These are phyloP conservation scores for Alternaria sp. DNA, from an alignment of 2,329 filamentous ascomycete species.

Conservation along the genomic window DNA sequence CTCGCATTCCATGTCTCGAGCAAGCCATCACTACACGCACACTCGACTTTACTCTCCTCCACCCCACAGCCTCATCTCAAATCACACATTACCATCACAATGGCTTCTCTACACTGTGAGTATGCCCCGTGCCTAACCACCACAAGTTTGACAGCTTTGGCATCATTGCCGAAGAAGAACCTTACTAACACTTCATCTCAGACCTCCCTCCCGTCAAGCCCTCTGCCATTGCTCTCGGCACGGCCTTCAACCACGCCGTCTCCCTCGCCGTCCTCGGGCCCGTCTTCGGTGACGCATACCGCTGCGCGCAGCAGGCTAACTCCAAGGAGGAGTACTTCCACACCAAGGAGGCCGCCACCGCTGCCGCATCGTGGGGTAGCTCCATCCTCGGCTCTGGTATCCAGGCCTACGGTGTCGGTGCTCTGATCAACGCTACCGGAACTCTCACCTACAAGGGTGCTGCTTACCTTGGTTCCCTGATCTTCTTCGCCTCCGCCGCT, in stretches of 20 bases:
- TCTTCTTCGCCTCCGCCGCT: conserved; percentile 91
- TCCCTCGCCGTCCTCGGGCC: conserved; percentile 87
- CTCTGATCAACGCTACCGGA: conserved; percentile 87
- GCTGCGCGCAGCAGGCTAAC: conserved; percentile 88
- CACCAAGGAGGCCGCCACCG: conserved; percentile 89
- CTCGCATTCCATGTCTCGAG: conserved; percentile 37
- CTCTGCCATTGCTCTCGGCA: conserved; percentile 95
- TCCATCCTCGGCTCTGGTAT: conserved; percentile 87
- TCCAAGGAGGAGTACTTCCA: conserved; percentile 95
- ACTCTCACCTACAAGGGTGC: conserved; percentile 97
- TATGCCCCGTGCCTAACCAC: conserved; percentile 19
- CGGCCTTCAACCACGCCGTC: conserved; percentile 91
- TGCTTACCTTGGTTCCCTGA: conserved; percentile 86
- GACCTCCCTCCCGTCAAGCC: conserved; percentile 90
- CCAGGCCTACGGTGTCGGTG: conserved; percentile 88
- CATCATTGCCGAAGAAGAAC: conserved; percentile 10
- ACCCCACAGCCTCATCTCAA: conserved; percentile 26
- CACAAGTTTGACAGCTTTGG: conserved; percentile 13
- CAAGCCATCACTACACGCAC: conserved; percentile 26
- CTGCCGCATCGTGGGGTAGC: conserved; percentile 88
- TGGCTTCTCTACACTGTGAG: conserved; percentile 69
- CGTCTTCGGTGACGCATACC: conserved; percentile 93
- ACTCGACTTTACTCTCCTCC: conserved; percentile 20
- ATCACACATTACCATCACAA: conserved; percentile 52
- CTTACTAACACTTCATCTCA: conserved; percentile 45